Evolutionary conservation across 257 asterid genomes (phyloP).

Genomic region (Leptodermis oblonga): DNA sequence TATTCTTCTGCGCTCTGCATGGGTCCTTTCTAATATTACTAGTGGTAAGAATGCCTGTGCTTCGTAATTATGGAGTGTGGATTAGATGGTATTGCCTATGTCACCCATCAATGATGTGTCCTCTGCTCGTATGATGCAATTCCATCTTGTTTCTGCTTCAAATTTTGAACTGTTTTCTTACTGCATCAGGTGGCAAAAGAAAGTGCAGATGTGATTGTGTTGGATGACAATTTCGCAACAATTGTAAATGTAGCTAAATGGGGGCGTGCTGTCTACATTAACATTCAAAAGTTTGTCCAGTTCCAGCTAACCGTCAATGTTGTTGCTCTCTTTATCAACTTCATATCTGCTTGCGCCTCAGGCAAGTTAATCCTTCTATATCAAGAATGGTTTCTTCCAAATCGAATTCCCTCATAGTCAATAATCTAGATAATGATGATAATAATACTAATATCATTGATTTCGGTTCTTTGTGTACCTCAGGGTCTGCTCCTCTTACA

Average conservation of each 20-base stretch:
- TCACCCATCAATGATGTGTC: neutral
- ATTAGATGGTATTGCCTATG: neutral
- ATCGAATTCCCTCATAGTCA: neutral
- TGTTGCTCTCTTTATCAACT: slow-evolving; percentile 90
- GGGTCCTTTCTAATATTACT: neutral
- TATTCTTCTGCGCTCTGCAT: neutral
- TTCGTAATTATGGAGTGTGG: neutral
- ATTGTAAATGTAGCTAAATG: slow-evolving; percentile 92
- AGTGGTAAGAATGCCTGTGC: too few relatives aligned
- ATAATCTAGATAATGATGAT: neutral
- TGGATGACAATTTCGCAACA: slow-evolving; percentile 93
- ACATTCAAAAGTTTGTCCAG: slow-evolving; percentile 96
- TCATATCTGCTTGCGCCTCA: slow-evolving; percentile 76
- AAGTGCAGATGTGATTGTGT: slow-evolving; percentile 91
- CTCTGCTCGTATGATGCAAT: neutral
- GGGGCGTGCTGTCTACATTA: slow-evolving; percentile 97
- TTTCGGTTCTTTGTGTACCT: slow-evolving; percentile 9
- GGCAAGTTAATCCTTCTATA: slow-evolving; percentile 34
- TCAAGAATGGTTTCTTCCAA: neutral
- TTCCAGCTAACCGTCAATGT: slow-evolving; percentile 93
- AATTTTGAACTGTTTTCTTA: neutral
- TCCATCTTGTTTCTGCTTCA: neutral
- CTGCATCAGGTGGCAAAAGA: slow-evolving; percentile 86
- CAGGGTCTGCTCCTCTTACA: slow-evolving; percentile 98
- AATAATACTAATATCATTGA: neutral